phyloP scores from a whole-genome alignment of 768 basidiomycete genomes.

The Panus rudis region DNA sequence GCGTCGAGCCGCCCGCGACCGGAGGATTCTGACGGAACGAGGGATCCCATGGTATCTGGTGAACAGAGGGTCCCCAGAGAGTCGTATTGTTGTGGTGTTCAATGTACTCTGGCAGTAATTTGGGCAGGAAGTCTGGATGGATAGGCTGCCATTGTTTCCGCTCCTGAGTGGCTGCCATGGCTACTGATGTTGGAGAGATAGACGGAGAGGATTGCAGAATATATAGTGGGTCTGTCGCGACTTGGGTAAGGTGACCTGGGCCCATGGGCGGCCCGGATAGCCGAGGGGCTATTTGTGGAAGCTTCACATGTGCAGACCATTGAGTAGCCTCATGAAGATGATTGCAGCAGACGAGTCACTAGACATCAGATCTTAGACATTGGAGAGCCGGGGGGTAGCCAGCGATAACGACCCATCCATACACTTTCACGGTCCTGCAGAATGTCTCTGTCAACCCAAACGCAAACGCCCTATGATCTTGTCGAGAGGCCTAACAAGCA shows the following conservation, averaged over 20 bases:
- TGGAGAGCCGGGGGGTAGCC: no score
- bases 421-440: no score
- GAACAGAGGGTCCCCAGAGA: constrained; percentile 38
- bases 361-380: no score
- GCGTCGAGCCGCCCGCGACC: constrained; percentile 50
- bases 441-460: constrained; percentile 28
- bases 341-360: no score
- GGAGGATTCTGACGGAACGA: constrained; percentile 42
- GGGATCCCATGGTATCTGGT: constrained; percentile 59
- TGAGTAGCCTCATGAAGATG: no score
- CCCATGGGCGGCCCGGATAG: no score
- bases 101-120: constrained; percentile 62
- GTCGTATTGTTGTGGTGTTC: constrained; percentile 51
- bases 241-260: no score
- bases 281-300: no score
- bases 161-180: constrained; percentile 5
- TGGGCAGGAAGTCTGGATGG: constrained; percentile 50
- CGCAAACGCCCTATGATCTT: constrained; percentile 38
- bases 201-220: constrained; percentile 1
- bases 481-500: constrained; percentile 38
- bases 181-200: constrained; percentile 1
- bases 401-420: no score
- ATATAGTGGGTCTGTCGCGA: no score
- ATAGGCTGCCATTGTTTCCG: constrained; percentile 39
- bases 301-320: no score